Evolutionary conservation across 352 stramenopile species (phyloP), one percentile per base, ranked within the genome.

Genomic region (Pythium diclinum): DNA sequence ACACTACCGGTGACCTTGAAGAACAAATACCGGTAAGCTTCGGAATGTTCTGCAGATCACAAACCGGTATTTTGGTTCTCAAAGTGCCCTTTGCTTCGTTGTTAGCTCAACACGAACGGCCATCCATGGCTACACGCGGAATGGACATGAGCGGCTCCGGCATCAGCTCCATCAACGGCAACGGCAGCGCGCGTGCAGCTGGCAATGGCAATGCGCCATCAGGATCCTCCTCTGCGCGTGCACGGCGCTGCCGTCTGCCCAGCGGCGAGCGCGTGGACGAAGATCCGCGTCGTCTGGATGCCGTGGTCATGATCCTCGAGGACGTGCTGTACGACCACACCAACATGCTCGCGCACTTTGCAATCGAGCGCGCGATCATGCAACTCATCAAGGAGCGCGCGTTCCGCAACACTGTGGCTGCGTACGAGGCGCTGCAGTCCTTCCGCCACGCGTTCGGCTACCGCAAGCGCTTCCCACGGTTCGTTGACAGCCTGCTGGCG

Each of bases 301-400:
- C 86, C 1, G 72, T 95, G 17, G 81, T 89, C 40, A 90, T 95
- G 75, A 92, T 91, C 68, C 76, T 95, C 23, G 86, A 95, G 57
- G 86, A 95, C 70, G 86, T 95, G 38, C 71, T 95, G 38, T 95
- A 91, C 68, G 84, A 93, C 64, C 86, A 95, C 68, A 90, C 86
- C 52, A 79, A 77, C 13, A 84, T 89, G 61, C 77, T 95, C 34
- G 88, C 81, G 44, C 82, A 91, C 63, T 79, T 93, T 55, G 84
- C 86, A 3, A 87, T 91, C 63, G 84, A 91, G 54, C 86, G 86
- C 42, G 86, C 78, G 33, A 75, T 91, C 52, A 77, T 85, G 46
- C 84, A 93, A 65, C 63, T 95, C 47, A 75, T 92, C 13, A 57
- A 58, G 23, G 86, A 95, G 70, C 67, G 68, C 58, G 84, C 83